A percentile compares a stretch with the other conserved stretches of the same genome.
Evolutionary conservation across 2,329 filamentous ascomycete species (phyloP).

Genomic region (Colletotrichum sp.): DNA sequence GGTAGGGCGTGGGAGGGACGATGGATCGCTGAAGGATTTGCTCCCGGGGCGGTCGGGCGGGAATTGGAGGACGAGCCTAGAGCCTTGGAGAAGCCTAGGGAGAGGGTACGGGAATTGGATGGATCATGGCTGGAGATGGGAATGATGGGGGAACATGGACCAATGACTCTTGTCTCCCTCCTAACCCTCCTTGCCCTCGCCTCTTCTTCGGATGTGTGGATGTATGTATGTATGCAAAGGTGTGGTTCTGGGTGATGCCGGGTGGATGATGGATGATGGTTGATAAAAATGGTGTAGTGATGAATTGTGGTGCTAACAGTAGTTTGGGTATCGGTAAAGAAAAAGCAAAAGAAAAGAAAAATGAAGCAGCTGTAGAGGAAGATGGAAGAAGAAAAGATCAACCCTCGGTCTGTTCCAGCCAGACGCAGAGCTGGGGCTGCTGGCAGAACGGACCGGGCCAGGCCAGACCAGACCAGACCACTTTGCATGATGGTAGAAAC

Average conservation of each 20-base stretch:
- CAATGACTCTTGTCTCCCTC: not conserved
- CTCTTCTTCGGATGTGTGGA: not conserved
- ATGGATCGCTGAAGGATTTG: constrained; percentile 15
- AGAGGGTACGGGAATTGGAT: not conserved
- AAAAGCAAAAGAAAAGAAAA: not conserved
- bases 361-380: not conserved
- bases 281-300: not conserved
- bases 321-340: not conserved
- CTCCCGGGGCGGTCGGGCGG: constrained; percentile 6
- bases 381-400: constrained; percentile 9
- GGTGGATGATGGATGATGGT: not conserved
- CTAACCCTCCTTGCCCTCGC: not conserved
- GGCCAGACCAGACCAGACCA: not conserved
- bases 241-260: not conserved
- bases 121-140: not conserved
- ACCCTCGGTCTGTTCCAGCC: constrained; percentile 7
- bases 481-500: not conserved
- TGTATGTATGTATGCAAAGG: not conserved
- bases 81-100: not conserved
- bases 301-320: not conserved
- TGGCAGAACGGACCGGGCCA: not conserved
- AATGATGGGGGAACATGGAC: not conserved
- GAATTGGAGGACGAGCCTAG: not conserved
- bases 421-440: not conserved
- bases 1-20: not conserved